A percentile compares a stretch with the other conserved stretches of the same genome.
phyloP scores from a whole-genome alignment of 495 filamentous ascomycete species.

The Penicillium dipodomyicola region DNA sequence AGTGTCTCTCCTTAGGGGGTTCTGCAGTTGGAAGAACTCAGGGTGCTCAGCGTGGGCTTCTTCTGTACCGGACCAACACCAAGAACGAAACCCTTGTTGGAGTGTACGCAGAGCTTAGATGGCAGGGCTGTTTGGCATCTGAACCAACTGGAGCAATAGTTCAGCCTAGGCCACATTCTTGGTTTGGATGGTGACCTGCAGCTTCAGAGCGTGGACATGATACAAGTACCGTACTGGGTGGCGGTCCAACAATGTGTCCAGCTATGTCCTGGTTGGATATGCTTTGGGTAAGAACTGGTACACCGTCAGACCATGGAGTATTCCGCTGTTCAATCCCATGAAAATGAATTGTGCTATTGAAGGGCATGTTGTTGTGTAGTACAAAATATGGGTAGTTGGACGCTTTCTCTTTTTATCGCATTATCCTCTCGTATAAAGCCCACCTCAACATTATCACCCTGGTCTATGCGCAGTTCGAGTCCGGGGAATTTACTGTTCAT shows the following conservation, averaged over 20 bases:
- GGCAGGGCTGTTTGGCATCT: slow-evolving; percentile 13
- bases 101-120: slow-evolving; percentile 50
- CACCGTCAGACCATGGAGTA: slow-evolving; percentile 50
- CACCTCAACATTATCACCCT: slow-evolving; percentile 57
- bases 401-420: neutral
- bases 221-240: slow-evolving; percentile 37
- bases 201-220: slow-evolving; percentile 42
- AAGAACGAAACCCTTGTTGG: slow-evolving; percentile 50
- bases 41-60: slow-evolving; percentile 41
- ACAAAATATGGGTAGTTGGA: slow-evolving; percentile 20
- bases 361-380: slow-evolving; percentile 50
- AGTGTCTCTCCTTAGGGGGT: slow-evolving; percentile 45
- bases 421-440: neutral
- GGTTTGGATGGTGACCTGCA: slow-evolving; percentile 44
- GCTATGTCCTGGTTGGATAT: slow-evolving; percentile 45
- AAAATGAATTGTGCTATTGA: slow-evolving; percentile 49
- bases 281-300: slow-evolving; percentile 47
- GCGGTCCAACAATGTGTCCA: slow-evolving; percentile 48
- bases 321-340: slow-evolving; percentile 39
- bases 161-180: slow-evolving; percentile 53
- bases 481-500: slow-evolving; percentile 59
- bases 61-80: slow-evolving; percentile 41
- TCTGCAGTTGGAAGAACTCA: slow-evolving; percentile 46
- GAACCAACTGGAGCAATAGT: slow-evolving; percentile 41
- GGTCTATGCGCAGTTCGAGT: slow-evolving; percentile 50